These are phyloP conservation scores for Neurospora sp. DNA, from an alignment of 495 filamentous ascomycete species.

Conservation along the genomic window DNA sequence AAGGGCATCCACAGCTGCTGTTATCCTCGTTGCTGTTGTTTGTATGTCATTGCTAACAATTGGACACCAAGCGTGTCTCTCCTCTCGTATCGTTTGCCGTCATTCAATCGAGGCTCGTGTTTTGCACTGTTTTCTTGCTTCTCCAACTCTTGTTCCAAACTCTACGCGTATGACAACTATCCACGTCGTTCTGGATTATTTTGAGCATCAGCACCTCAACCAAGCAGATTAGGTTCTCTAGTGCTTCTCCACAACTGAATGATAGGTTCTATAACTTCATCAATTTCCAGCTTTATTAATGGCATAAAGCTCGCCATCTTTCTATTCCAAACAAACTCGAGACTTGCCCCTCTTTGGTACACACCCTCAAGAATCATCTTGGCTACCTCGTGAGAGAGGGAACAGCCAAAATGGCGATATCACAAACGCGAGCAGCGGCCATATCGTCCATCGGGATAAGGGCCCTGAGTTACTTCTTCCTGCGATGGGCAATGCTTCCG, in stretches of 20 bases:
- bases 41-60: neutral
- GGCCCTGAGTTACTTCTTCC: slow-evolving; percentile 56
- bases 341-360: neutral
- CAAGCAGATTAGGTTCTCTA: neutral
- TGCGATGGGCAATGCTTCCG: slow-evolving; percentile 65
- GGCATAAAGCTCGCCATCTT: neutral
- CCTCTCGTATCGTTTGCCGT: neutral
- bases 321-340: neutral
- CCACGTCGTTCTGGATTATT: slow-evolving; percentile 1
- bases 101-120: neutral
- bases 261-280: neutral
- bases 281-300: neutral
- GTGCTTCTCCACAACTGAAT: neutral
- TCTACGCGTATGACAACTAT: neutral
- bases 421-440: slow-evolving; percentile 20
- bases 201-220: neutral
- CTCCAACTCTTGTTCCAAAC: neutral
- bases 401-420: slow-evolving; percentile 11
- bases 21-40: neutral
- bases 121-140: neutral
- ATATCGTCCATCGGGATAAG: slow-evolving; percentile 49
- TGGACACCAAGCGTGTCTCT: neutral
- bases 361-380: neutral
- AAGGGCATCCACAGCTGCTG: neutral
- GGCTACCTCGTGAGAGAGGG: neutral